phyloP scores from a whole-genome alignment of 2,329 filamentous ascomycete species.

The Verticillium klebahnii region DNA sequence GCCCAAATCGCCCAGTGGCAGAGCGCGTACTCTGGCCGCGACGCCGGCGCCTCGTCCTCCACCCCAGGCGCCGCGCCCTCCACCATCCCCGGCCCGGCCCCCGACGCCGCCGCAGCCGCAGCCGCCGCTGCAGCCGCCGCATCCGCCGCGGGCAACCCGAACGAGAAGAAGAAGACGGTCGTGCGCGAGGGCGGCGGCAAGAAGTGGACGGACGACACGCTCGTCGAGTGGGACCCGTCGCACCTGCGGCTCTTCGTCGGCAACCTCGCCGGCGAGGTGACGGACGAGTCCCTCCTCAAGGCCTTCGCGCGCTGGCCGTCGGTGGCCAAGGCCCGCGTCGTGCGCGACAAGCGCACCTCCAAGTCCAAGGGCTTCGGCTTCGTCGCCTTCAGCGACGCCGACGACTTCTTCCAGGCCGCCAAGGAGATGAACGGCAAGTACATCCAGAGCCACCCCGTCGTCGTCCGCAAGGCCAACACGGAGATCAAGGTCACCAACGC shows the following conservation, averaged over 20 bases:
- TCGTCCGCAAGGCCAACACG: conserved; percentile 82
- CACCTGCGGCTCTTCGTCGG: conserved; percentile 95
- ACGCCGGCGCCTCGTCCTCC: conserved; percentile 20
- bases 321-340: conserved; percentile 86
- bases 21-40: conserved; percentile 63
- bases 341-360: conserved; percentile 91
- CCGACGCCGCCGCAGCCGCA: conserved; percentile 16
- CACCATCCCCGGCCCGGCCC: conserved; percentile 34
- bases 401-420: conserved; percentile 93
- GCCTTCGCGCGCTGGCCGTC: conserved; percentile 86
- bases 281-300: conserved; percentile 91
- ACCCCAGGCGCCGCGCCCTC: conserved; percentile 16
- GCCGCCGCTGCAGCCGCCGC: conserved; percentile 17
- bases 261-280: conserved; percentile 95
- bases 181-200: conserved; percentile 84
- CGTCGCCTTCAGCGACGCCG: conserved; percentile 89
- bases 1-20: conserved; percentile 95
- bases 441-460: conserved; percentile 92
- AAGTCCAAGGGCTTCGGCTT: conserved; percentile 98
- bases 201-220: conserved; percentile 81
- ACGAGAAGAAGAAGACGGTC: conserved; percentile 78
- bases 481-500: conserved; percentile 78
- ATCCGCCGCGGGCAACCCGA: conserved; percentile 39
- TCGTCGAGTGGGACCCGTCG: conserved; percentile 93
- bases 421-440: conserved; percentile 99